Evolutionary conservation across 1,284 basidiomycete genomes (phyloP).

Genomic region (Sporisorium sorghi): DNA sequence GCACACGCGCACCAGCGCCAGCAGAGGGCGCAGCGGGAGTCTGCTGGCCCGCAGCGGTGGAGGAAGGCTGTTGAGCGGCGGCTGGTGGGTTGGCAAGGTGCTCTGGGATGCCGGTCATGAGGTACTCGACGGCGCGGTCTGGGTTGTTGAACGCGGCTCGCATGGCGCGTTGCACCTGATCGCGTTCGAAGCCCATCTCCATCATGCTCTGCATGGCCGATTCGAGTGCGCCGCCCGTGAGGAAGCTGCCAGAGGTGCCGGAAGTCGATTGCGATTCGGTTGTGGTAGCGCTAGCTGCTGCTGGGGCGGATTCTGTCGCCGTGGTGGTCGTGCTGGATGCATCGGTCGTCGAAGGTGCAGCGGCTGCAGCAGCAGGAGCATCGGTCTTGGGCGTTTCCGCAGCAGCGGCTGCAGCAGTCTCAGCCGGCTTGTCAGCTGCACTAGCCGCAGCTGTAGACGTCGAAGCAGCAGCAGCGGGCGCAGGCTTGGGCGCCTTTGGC

Average conservation of each 20-base stretch:
- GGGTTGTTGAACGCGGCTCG: slow-evolving; percentile 98
- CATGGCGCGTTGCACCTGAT: slow-evolving; percentile 85
- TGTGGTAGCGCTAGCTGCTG: slow-evolving; percentile 15
- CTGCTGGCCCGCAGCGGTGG: slow-evolving; percentile 3
- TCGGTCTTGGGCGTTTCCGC: slow-evolving; percentile 20
- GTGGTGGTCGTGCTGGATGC: slow-evolving; percentile 5
- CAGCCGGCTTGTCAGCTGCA: slow-evolving; percentile 38
- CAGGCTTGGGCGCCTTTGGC: slow-evolving; percentile 58
- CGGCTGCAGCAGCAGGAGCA: slow-evolving; percentile 26
- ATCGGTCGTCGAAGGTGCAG: slow-evolving; percentile 7
- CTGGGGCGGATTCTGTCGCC: slow-evolving; percentile 8
- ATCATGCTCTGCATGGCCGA: slow-evolving; percentile 73
- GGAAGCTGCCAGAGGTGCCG: slow-evolving; percentile 31
- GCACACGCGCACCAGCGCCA: slow-evolving; percentile 66
- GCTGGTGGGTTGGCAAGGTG: slow-evolving; percentile 62
- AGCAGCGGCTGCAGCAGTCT: no score
- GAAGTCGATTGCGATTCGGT: slow-evolving; percentile 14
- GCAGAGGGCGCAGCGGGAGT: slow-evolving; percentile 71
- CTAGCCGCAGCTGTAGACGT: slow-evolving; percentile 7
- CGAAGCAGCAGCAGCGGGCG: slow-evolving; percentile 55
- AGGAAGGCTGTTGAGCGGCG: not conserved
- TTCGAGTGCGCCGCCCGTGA: slow-evolving; percentile 62
- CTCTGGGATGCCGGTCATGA: slow-evolving; percentile 77
- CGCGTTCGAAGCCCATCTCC: slow-evolving; percentile 89
- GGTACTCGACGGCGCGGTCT: slow-evolving; percentile 95